Evolutionary conservation across 371 early-diverging fungal species (phyloP).

Genomic region (Mucor sp.): DNA sequence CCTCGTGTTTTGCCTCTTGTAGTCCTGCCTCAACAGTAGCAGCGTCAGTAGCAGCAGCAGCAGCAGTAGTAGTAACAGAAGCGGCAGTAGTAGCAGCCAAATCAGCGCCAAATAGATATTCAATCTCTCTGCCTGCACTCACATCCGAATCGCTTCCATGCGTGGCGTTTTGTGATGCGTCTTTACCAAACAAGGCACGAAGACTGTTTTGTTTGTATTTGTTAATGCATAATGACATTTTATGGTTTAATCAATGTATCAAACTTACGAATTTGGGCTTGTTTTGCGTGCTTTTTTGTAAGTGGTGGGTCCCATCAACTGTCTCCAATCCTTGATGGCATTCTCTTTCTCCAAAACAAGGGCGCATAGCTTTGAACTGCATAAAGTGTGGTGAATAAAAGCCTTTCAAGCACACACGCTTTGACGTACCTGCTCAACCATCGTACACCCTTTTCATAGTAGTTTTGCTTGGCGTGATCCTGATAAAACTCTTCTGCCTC

Average conservation of each 20-base stretch:
- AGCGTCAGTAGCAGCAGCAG: neutral
- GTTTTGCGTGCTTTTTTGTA: conserved; percentile 63
- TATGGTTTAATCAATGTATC: neutral
- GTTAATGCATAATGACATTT: neutral
- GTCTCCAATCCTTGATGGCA: conserved; percentile 69
- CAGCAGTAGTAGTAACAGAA: too few species aligned
- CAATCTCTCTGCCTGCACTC: conserved; percentile 68
- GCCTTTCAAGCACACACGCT: neutral
- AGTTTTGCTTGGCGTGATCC: neutral
- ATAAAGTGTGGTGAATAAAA: neutral
- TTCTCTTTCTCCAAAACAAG: conserved; percentile 67
- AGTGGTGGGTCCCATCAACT: conserved; percentile 77
- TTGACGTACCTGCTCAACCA: conserved; percentile 13
- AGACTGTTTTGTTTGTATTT: conserved; percentile 22
- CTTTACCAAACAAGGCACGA: conserved; percentile 65
- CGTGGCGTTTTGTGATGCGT: conserved; percentile 66
- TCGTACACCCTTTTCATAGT: neutral
- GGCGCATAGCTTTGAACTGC: conserved; percentile 15
- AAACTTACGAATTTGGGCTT: conserved; percentile 48
- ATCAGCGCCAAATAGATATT: conserved; percentile 8
- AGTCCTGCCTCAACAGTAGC: too few species aligned
- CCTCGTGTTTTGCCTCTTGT: neutral
- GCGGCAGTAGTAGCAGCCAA: neutral
- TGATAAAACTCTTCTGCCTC: conserved; percentile 11
- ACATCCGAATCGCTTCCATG: conserved; percentile 74